Base-by-base conservation (phyloP, 108 stramenopile species). In the Parmales sp. region DNA sequence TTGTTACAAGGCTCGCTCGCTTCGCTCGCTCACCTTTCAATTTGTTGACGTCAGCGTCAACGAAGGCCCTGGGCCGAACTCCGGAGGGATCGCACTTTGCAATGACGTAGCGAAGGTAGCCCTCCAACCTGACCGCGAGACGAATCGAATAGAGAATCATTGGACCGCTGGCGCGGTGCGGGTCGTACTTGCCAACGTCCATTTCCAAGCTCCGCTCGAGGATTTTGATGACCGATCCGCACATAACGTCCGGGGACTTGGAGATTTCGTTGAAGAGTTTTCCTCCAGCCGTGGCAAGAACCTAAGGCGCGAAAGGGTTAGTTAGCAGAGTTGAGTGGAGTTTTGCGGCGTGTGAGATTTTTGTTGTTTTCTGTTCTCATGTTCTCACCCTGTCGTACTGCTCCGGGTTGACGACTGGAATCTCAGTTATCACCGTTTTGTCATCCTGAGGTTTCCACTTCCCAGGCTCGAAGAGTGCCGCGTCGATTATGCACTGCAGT, bases 211-310 rank as follows among this genome's bases (percentile, higher is more conserved):
- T 91, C 36, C 89, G 80, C n/a, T 90, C 93, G 34, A 96, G 74
- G 69, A 96, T 92, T 49, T 90, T 92, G 26, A 87, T 79, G 51
- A 96, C 77, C 63, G 90, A 87, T 2, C 83, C 78, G 20, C 85
- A 85, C 29, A 93, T 50, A 0, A 94, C 89, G 49, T 84, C 86
- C 28, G 95, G 95, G 20, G 91, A 89, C 72, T 92, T 92, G 34
- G 88, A 89, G 63, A 96, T 91, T 69, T 96, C 95, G 63, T 96
- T 96, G 74, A 93, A 94, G 41, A 96, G 75, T 13, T 87, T 90
- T 4, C 95, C 95, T 46, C 86, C 86, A 9, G 95, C 87, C 7
- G 95, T 93, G 22, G 90, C 80, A 39, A 96, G 82, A 39, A 91
- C n/a, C n/a, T n/a, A n/a, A n/a, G n/a, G n/a, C n/a, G n/a, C n/a